A percentile compares a stretch with the other conserved stretches of the same genome.
phyloP scores from a whole-genome alignment of 192 early-diverging fungal genomes.

The Rhizoclosmatium sp. region DNA sequence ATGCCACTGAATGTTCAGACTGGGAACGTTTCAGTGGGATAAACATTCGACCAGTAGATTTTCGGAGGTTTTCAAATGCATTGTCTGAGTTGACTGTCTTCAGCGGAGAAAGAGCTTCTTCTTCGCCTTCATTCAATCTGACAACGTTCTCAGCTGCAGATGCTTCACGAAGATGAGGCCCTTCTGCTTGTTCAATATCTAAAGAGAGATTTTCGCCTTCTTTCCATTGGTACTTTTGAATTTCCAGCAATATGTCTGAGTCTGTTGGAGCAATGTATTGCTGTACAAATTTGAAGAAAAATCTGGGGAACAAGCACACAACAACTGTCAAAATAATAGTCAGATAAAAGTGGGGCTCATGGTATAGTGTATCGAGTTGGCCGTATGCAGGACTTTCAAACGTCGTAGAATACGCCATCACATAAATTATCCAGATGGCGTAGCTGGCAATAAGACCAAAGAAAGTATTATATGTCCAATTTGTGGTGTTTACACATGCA shows the following conservation, averaged over 20 bases:
- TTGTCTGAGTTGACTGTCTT: constrained; percentile 17
- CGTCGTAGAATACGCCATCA: constrained; percentile 67
- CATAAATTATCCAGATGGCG: constrained; percentile 70
- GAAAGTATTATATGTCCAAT: constrained; percentile 86
- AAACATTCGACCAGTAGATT: constrained; percentile 13
- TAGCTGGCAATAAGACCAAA: constrained; percentile 72
- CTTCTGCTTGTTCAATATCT: constrained; percentile 14
- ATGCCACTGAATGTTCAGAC: constrained; percentile 29
- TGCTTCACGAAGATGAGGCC: neutral
- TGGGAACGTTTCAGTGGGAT: constrained; percentile 11
- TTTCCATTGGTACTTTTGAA: constrained; percentile 50
- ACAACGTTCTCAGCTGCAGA: neutral
- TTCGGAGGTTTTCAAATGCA: constrained; percentile 17
- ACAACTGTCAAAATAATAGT: constrained; percentile 72
- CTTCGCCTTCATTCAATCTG: neutral
- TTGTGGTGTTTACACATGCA: constrained; percentile 77
- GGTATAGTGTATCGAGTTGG: constrained; percentile 70
- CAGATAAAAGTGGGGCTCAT: constrained; percentile 77
- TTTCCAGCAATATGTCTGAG: constrained; percentile 58
- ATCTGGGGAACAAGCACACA: constrained; percentile 75
- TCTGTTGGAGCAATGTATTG: constrained; percentile 53
- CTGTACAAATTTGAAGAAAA: constrained; percentile 68
- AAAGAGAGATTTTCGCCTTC: constrained; percentile 31
- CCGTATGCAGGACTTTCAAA: constrained; percentile 70
- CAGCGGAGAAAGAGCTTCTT: neutral